phyloP scores from a whole-genome alignment of 2,329 filamentous ascomycete species.

The Ophiostoma sp. region DNA sequence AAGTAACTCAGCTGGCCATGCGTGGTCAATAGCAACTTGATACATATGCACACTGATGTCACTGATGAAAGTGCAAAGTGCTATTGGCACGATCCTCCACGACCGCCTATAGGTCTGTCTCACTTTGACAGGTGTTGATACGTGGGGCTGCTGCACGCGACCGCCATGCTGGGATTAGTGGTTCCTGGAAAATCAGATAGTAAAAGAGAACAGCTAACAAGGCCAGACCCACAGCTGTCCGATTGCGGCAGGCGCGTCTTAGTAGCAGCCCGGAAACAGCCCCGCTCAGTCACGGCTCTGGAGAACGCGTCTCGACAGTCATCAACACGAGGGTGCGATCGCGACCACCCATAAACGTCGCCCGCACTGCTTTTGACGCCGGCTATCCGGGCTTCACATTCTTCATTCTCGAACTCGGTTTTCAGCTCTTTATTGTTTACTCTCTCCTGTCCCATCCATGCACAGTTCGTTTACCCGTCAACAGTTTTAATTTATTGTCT shows the following conservation, averaged over 20 bases:
- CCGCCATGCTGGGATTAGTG: background rate
- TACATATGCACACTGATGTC: constrained; percentile 5
- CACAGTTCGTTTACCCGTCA: background rate
- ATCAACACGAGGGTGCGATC: constrained; percentile 4
- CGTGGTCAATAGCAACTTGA: background rate
- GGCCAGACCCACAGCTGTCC: background rate
- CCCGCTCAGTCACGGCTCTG: constrained; percentile 6
- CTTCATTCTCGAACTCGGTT: background rate
- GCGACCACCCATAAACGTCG: background rate
- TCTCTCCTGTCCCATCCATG: background rate
- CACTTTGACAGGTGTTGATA: background rate
- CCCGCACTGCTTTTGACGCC: background rate
- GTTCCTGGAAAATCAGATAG: constrained; percentile 6
- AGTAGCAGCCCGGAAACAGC: background rate
- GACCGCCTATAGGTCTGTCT: background rate
- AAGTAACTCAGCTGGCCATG: background rate
- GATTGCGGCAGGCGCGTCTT: constrained; percentile 10
- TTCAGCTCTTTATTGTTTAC: background rate
- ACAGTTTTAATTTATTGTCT: background rate
- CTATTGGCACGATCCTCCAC: background rate
- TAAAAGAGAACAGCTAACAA: background rate
- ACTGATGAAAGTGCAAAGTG: background rate
- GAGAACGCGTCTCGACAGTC: constrained; percentile 6
- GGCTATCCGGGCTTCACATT: background rate
- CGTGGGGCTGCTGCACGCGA: background rate